Base-by-base conservation (phyloP, 2,329 filamentous ascomycete species). In the Ophiocordyceps australis region DNA sequence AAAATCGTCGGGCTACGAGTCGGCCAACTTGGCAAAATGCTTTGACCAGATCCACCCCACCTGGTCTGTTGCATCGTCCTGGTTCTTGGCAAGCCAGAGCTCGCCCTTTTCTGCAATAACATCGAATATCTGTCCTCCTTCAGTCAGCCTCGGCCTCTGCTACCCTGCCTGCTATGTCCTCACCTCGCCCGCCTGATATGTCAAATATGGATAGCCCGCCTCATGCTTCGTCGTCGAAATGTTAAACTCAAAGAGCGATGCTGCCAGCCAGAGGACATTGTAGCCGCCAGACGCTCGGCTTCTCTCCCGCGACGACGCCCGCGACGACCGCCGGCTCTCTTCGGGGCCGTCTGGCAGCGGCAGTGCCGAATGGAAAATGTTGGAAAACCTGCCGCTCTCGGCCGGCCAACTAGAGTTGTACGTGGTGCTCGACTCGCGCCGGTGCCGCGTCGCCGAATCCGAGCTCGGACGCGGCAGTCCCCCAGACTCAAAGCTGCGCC, bases 1-100 rank as follows among this genome's bases (percentile, higher is more conserved):
- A 13, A 11, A 22, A 22, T 22, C n/a, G n/a, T n/a, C n/a, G n/a
- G n/a, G 26, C 31, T 46, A 58, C 28, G 54, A 51, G 42, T 70
- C 66, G 25, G 65, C 65, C 34, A 72, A 43, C 44, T 67, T 70
- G 27, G 77, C 77, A 59, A 98, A 98, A 55, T 98, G 89, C 50
- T 94, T 94, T 41, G 85, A 92, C 89, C 89, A 98, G 41, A 98
- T 93, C 89, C 89, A 98, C 26, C 89, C 89, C 18, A 95, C 74
- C 35, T 73, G 65, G 35, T 77, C 67, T 9, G 59, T 62, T 2
- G 71, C 57, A 49, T 98, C 89, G 43, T 98, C 89, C 53, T 98
- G 89, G 46, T 98, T 98, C 50, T 82, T 82, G 27, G 89, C 89
- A 30, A 98, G 70, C 89, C 89, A 98, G 25, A 95, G 65, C 57